Base-by-base conservation (phyloP, 495 filamentous ascomycete species). In the Sabuloglossum arenarium region DNA sequence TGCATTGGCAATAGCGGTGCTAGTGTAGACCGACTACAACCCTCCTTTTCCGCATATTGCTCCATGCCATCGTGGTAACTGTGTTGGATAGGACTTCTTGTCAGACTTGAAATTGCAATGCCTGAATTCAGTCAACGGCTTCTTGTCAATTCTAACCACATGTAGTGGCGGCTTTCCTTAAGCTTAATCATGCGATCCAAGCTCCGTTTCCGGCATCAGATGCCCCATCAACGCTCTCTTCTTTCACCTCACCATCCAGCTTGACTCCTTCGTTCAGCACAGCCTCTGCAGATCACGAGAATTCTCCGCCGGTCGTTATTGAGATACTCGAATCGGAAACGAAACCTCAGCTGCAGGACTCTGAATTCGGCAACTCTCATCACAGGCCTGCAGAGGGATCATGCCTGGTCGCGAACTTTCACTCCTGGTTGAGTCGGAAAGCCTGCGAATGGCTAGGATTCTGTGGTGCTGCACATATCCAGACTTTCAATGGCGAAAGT, bases 341-440 rank as follows among this genome's bases (percentile, higher is more conserved):
- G 16, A 6, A 8, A 19, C 16, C 6, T 23, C 6, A n/a, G 6
- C 42, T 46, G 25, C 4, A 32, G 6, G 23, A 4, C 23, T 32
- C 30, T 32, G 30, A 11, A 32, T 11, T 11, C 11, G 30, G 11
- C 11, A 32, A 32, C 11, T 11, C 30, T 5, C 30, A 11, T 11
- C 30, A 11, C 5, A 32, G 11, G 30, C 4, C 11, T 32, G 5
- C 24, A 53, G 23, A 28, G 14, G 6, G 24, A 9, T n/a, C 24
- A 32, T 25, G 50, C 12, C 49, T 37, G 53, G 21, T 55, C 31
- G 53, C 53, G 31, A 30, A 9, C 12, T 55, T 25, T 3, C 28
- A 53, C n/a, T 55, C 53, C 39, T 55, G 53, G 53, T 25, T 34
- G 21, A 25, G 49, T 21, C 27, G 53, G 4, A 34, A 53, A 31